These are phyloP conservation scores for Thinopyrum obtusiflorum DNA, from an alignment of 202 grass and related monocot genomes.

Conservation along the genomic window DNA sequence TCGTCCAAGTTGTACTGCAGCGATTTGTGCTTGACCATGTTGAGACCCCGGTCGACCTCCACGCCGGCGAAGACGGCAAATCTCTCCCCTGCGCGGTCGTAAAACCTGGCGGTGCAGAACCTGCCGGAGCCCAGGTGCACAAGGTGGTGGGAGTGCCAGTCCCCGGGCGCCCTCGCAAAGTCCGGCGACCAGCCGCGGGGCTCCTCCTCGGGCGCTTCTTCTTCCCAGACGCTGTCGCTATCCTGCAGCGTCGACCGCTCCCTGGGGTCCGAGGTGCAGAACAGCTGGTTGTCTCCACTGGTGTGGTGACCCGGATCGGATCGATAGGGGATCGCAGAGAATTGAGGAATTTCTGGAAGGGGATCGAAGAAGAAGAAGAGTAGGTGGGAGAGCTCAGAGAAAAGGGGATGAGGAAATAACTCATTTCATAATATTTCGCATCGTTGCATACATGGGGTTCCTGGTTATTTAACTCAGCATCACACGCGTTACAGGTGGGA, in stretches of 20 bases:
- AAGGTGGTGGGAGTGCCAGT: conserved; percentile 8
- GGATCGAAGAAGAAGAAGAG: too few species aligned
- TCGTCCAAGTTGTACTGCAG: conserved; percentile 4
- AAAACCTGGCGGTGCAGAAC: conserved; percentile 4
- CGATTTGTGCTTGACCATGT: conserved; percentile 18
- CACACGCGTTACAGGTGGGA: too few species aligned
- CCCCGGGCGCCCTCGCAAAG: neutral
- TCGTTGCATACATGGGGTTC: too few species aligned
- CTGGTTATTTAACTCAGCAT: too few species aligned
- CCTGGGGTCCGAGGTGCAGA: neutral
- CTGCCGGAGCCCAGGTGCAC: conserved; percentile 2
- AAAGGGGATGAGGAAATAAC: too few species aligned
- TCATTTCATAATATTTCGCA: too few species aligned
- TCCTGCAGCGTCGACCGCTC: neutral
- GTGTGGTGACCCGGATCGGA: too few species aligned
- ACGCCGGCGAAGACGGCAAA: neutral
- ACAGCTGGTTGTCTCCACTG: neutral
- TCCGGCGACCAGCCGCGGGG: neutral
- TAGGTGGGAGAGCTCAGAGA: too few species aligned
- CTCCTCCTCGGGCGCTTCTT: neutral
- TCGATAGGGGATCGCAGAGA: too few species aligned
- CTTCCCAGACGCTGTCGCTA: neutral
- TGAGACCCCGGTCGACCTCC: neutral
- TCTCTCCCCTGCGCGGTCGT: neutral
- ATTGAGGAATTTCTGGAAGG: too few species aligned